Evolutionary conservation across 2,329 filamentous ascomycete genomes (phyloP), one percentile per base, ranked within the genome.

Genomic region (Pseudogymnoascus destructans): DNA sequence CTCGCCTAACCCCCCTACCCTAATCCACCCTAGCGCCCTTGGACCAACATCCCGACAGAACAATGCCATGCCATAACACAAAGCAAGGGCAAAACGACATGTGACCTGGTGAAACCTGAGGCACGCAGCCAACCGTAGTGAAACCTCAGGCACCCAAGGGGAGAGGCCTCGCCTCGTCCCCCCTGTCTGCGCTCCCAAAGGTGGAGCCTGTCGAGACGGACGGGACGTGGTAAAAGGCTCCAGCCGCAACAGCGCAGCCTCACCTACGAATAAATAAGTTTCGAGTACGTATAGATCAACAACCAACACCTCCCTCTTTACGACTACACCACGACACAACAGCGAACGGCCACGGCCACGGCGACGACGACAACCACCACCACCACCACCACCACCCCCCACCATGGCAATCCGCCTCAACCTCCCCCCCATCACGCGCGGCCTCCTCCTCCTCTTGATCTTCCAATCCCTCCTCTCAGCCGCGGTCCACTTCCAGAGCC

Each of bases 381-480:
- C 17, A 11, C 46, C n/a, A 3, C 23, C 46, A n/a, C n/a, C 23
- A 27, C 46, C n/a, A 27, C 17, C 7, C 11, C 46, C 66, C 72
- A 72, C 67, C 69, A 86, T 95, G 89, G 80, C 87, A 67, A 79
- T 85, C 58, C 85, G 92, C 76, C 79, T 96, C 74, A 96, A 95
- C 69, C 85, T 97, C 63, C 93, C 93, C 61, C 92, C 93, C 27
- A 82, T 95, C 65, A 97, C 93, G 54, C 86, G 93, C 63, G 82
- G 81, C 66, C 78, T 92, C 59, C 84, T 98, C 66, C 80, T 87
- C 68, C 78, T 79, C 61, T 79, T 95, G 60, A 72, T 90, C 63
- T 74, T 83, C 63, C 84, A 95, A 72, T 95, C 90, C 57, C 74
- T 93, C 65, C 78, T 96, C 68, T 93, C 91, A 74, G 85, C 87